phyloP scores from a whole-genome alignment of 1,139 yeast genomes.

The Arxiozyma bovina region DNA sequence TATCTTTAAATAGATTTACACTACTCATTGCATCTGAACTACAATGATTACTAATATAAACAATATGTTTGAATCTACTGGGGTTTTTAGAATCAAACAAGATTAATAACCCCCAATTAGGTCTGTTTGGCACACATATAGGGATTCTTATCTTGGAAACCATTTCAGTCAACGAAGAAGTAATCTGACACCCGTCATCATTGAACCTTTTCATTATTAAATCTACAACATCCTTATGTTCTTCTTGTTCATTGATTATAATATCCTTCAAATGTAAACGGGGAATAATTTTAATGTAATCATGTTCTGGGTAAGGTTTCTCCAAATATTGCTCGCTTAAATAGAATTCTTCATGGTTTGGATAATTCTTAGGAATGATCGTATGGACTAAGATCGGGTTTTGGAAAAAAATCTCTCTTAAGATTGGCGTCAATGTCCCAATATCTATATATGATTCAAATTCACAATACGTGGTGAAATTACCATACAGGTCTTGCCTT shows the following conservation, averaged over 20 bases:
- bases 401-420: conserved; percentile 15
- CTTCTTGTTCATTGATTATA: conserved; percentile 20
- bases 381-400: conserved; percentile 19
- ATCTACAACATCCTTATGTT: conserved; percentile 9
- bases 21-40: conserved; percentile 21
- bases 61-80: conserved; percentile 5
- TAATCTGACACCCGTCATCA: conserved; percentile 11
- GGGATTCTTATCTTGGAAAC: conserved; percentile 14
- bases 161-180: conserved; percentile 12
- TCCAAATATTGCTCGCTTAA: conserved; percentile 17
- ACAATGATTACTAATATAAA: conserved; percentile 22
- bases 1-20: conserved; percentile 19
- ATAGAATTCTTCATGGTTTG: conserved; percentile 15
- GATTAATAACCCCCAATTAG: conserved; percentile 20
- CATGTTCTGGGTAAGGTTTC: conserved; percentile 18
- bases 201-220: conserved; percentile 10
- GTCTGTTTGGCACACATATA: conserved; percentile 13
- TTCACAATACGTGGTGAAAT: conserved; percentile 21
- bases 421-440: conserved; percentile 10
- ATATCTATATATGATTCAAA: conserved; percentile 10
- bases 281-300: conserved; percentile 18
- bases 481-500: conserved; percentile 23
- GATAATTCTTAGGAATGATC: conserved; percentile 16
- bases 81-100: neutral
- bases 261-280: conserved; percentile 15